Percentiles rank a stretch among this genome's conserved stretches.
Conservation (phyloP, 2,329 filamentous ascomycete species). For the Aspergillus sclerotialis region DNA sequence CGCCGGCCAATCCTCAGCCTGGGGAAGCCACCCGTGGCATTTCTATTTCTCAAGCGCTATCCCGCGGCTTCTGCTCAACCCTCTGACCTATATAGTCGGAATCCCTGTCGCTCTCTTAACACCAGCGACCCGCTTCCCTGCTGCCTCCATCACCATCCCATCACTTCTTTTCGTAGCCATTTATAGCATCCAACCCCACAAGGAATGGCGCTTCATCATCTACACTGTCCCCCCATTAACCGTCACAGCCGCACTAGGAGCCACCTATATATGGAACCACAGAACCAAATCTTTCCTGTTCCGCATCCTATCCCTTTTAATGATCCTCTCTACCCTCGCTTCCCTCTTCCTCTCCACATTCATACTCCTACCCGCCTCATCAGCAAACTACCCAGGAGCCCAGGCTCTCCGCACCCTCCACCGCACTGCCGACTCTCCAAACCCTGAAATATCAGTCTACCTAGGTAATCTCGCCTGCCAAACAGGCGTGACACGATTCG, state of each 20-base stretch:
- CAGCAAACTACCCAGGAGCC: slow-evolving; percentile 90
- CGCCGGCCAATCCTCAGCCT: slow-evolving; percentile 71
- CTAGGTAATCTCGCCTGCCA: slow-evolving; percentile 58
- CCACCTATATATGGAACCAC: slow-evolving; percentile 62
- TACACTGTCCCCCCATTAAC: slow-evolving; percentile 79
- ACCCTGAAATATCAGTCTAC: slow-evolving; percentile 38
- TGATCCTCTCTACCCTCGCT: slow-evolving; percentile 55
- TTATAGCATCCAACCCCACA: slow-evolving; percentile 88
- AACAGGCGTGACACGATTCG: slow-evolving; percentile 56
- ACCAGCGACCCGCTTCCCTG: slow-evolving; percentile 43
- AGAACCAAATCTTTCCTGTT: slow-evolving; percentile 56
- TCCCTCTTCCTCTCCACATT: slow-evolving; percentile 56
- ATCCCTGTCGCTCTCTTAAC: slow-evolving; percentile 47
- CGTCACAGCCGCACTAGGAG: slow-evolving; percentile 65
- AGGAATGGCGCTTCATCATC: slow-evolving; percentile 92
- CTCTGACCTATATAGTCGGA: slow-evolving; percentile 51
- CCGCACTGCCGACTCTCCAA: slow-evolving; percentile 17
- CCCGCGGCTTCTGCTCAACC: slow-evolving; percentile 78
- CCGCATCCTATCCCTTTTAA: slow-evolving; percentile 44
- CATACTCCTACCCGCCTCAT: slow-evolving; percentile 73
- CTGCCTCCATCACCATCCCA: slow-evolving; percentile 56
- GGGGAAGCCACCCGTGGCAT: slow-evolving; percentile 80
- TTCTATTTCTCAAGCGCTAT: slow-evolving; percentile 80
- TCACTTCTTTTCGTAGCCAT: slow-evolving; percentile 64
- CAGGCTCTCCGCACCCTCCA: slow-evolving; percentile 56